Evolutionary conservation across 257 asterid genomes (phyloP), one percentile per base, ranked within the genome.

Genomic region (Leonotis leonurus): DNA sequence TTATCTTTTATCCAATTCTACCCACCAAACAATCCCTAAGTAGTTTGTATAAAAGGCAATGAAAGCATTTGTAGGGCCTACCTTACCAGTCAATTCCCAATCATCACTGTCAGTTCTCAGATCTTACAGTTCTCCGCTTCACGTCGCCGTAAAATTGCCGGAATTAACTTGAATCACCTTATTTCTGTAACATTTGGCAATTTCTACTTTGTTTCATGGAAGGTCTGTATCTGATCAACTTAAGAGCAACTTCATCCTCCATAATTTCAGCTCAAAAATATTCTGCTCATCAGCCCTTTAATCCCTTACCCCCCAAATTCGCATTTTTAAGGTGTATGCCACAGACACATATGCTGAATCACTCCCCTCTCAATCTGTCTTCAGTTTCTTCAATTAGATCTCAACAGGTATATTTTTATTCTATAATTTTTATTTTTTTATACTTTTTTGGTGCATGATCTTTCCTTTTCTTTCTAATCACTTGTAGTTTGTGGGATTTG

Each of bases 391-490:
- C 86, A 71, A 67, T 71, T 53, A 74, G 64, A 69, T 85, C 93
- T 77, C 95, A 85, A 56, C 81, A 80, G 97, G 97, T 87, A 54
- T 33, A 18, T 18, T 11, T 3, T 11, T 3, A 10, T 32, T 35
- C 65, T 49, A 44, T 12, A 8, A 20, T 40, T 5, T 52, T 33
- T 21, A 4, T 3, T 58, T 1, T 18, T 16, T 13, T 8, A 2
- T 22, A 26, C 1, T 56, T 36, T 8, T 46, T 27, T 8, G 24
- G 21, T n/a, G 26, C 22, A 6, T 58, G 22, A 3, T 30, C 14
- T 4, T 32, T 37, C 60, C 22, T 37, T 18, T 3, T 45, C 56
- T 41, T 18, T 5, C 20, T 5, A 5, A 25, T 51, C 64, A 14
- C 56, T 24, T 24, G 33, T 55, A 8, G 35, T 27, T 10, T 27